These are phyloP conservation scores for Phytophthora macrochlamydospora DNA, from an alignment of 352 stramenopile species.

Conservation along the genomic window DNA sequence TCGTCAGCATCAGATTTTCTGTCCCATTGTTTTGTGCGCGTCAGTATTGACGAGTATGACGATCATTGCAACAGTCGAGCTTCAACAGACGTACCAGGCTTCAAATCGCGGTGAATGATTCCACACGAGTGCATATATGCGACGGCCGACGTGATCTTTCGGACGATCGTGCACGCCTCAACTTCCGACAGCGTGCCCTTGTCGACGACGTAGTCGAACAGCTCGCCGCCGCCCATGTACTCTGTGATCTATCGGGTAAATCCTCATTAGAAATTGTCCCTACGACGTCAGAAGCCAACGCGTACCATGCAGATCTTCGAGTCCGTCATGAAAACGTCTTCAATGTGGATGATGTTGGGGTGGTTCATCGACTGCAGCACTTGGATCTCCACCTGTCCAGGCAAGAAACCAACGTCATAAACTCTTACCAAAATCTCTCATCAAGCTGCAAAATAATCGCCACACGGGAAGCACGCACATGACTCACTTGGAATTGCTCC, in stretches of 20 bases:
- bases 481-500: constrained; percentile 85
- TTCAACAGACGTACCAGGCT: constrained; percentile 55
- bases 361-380: constrained; percentile 89
- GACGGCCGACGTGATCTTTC: constrained; percentile 90
- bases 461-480: not conserved
- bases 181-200: constrained; percentile 90
- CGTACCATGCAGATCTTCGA: constrained; percentile 87
- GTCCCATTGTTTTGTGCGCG: not conserved
- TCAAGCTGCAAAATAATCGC: too few relatives aligned
- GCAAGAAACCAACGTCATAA: too few relatives aligned
- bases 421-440: too few relatives aligned
- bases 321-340: constrained; percentile 86
- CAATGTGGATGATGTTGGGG: constrained; percentile 91
- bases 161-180: constrained; percentile 85
- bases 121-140: constrained; percentile 90
- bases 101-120: constrained; percentile 91
- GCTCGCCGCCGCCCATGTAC: constrained; percentile 85
- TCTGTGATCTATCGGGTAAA: constrained; percentile 75
- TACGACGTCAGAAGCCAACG: not conserved
- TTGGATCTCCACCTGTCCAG: constrained; percentile 81
- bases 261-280: not conserved
- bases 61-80: not conserved
- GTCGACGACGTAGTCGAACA: constrained; percentile 93
- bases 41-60: not conserved
- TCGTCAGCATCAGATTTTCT: constrained; percentile 89